A percentile compares a stretch with the other conserved stretches of the same genome.
phyloP scores from a whole-genome alignment of 768 basidiomycete genomes.

The Mycena vulgaris region DNA sequence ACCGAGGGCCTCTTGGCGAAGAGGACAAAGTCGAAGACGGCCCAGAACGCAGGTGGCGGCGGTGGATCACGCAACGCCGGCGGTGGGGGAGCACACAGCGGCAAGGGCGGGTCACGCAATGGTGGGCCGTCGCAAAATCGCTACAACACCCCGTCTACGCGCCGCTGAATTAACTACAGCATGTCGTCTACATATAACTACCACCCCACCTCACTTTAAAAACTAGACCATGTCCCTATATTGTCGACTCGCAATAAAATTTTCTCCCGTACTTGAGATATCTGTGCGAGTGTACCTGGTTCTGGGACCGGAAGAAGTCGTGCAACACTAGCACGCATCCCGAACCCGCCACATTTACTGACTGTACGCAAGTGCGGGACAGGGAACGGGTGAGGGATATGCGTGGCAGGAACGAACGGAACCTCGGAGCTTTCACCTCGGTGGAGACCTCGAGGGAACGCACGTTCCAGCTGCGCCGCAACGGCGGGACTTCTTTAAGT shows the following conservation, averaged over 20 bases:
- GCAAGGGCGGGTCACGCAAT: no score
- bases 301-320: constrained; percentile 27
- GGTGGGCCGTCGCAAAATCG: no score
- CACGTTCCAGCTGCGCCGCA: constrained; percentile 3
- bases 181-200: no score
- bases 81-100: no score
- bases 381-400: constrained; percentile 30
- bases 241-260: not conserved
- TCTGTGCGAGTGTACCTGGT: not conserved
- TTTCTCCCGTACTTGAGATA: not conserved
- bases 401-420: not conserved
- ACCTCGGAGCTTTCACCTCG: not conserved
- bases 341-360: constrained; percentile 36
- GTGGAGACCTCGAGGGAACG: not conserved
- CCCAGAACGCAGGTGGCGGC: no score
- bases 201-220: no score
- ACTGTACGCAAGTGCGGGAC: constrained; percentile 7
- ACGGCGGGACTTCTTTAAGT: constrained; percentile 24
- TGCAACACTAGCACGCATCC: constrained; percentile 7
- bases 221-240: no score
- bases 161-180: no score
- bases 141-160: no score
- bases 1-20: no score
- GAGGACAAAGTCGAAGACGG: no score
- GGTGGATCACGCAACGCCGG: no score